Base-by-base conservation (phyloP, 2,329 filamentous ascomycete genomes). In the Aspergillus brunneoviolaceus region DNA sequence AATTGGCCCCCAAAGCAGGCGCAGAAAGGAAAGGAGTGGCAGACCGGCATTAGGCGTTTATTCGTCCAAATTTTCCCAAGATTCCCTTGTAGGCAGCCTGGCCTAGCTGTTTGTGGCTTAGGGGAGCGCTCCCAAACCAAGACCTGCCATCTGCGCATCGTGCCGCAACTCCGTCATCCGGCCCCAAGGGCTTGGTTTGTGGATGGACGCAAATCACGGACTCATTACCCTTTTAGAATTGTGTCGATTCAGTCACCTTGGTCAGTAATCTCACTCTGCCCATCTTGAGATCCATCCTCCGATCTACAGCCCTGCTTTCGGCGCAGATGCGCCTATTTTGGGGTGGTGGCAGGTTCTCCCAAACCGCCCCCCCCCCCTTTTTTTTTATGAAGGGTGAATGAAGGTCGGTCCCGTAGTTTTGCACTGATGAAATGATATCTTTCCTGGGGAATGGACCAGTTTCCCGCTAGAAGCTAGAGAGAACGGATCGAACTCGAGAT, bases 181-280 rank as follows among this genome's bases (percentile, higher is more conserved):
- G 60, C 64, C 50, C 64, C 65, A 65, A 63, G 60, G 58, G 57
- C 63, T 64, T 64, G 65, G 66, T 61, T 35, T 63, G 63, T 49
- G 27, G 59, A 62, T 58, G 57, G 56, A 51, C 45, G 51, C 16
- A 35, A 25, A 58, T 55, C 55, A 60, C 65, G 63, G 63, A 65
- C 59, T 42, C 63, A 67, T 61, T 67, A 62, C 63, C 61, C 60
- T 60, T 61, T 60, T 52, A 16, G 33, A 64, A 63, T 49, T 47
- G 33, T 54, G 29, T 54, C 49, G 55, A 60, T 29, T 59, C 33
- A 45, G 42, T 45, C 19, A 48, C 45, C 19, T 51, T 33, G 45
- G 21, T 31, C 25, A 14, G 23, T 42, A 45, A 54, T 54, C 11
- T 49, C 57, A 47, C 49, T 29, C 49, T 59, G 42, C 16, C 49